A percentile compares a stretch with the other conserved stretches of the same genome.
Evolutionary conservation across 768 basidiomycete genomes (phyloP).

Genomic region (Hortiboletus campestris): DNA sequence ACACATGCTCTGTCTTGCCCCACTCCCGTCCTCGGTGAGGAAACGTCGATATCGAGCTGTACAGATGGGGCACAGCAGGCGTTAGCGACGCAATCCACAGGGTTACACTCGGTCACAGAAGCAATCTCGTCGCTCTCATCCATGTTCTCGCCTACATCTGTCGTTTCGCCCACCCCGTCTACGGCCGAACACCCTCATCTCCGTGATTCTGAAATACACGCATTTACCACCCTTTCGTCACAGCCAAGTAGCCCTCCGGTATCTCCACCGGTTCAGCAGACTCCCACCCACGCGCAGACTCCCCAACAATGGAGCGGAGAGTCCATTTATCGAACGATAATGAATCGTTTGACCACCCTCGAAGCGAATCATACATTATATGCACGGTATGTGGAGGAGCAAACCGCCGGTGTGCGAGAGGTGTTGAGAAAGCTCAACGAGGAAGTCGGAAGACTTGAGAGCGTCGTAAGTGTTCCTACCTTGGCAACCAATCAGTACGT

Average conservation of each 20-base stretch:
- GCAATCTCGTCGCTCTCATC: constrained; percentile 21
- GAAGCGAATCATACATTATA: constrained; percentile 88
- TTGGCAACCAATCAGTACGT: background rate
- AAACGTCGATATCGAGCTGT: background rate
- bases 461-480: constrained; percentile 52
- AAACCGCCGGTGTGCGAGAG: constrained; percentile 71
- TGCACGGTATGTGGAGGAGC: constrained; percentile 85
- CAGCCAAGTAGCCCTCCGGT: constrained; percentile 3
- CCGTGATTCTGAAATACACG: constrained; percentile 4
- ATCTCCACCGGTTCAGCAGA: constrained; percentile 1
- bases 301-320: constrained; percentile 53
- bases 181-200: constrained; percentile 1
- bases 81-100: background rate
- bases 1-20: background rate
- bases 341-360: constrained; percentile 83
- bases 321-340: constrained; percentile 94
- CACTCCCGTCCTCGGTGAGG: background rate
- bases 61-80: background rate
- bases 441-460: constrained; percentile 75
- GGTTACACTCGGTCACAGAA: constrained; percentile 17
- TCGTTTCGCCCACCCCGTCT: background rate
- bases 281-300: background rate
- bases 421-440: constrained; percentile 72
- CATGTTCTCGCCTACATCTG: constrained; percentile 3
- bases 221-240: background rate